A percentile compares a stretch with the other conserved stretches of the same genome.
phyloP scores from a whole-genome alignment of 2,329 filamentous ascomycete genomes.

The Fusarium sp. region DNA sequence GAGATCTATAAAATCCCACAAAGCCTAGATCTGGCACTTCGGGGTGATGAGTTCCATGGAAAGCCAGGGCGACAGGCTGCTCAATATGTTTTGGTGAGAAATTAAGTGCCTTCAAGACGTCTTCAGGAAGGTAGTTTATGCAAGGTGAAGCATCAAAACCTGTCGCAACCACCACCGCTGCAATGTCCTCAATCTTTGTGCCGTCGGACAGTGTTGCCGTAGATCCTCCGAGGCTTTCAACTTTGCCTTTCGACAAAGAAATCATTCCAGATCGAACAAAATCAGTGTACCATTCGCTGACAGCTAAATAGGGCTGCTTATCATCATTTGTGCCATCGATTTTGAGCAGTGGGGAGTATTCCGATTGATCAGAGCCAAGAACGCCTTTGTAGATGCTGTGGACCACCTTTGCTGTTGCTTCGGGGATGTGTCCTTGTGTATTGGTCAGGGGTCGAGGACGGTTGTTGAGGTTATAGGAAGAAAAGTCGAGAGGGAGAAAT shows the following conservation, averaged over 20 bases:
- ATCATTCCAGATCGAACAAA: conserved; percentile 76
- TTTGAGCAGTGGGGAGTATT: conserved; percentile 56
- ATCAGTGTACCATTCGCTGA: conserved; percentile 77
- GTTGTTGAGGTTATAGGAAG: conserved; percentile 74
- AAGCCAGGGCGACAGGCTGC: conserved; percentile 73
- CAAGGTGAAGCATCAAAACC: conserved; percentile 75
- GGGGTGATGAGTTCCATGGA: conserved; percentile 71
- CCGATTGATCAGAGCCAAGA: conserved; percentile 65
- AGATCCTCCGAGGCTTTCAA: conserved; percentile 48
- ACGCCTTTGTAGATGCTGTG: conserved; percentile 61
- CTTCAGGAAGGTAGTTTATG: conserved; percentile 69
- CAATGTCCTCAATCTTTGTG: conserved; percentile 62
- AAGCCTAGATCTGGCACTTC: conserved; percentile 75
- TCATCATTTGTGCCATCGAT: conserved; percentile 53
- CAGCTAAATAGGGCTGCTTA: conserved; percentile 71
- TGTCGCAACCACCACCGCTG: conserved; percentile 77
- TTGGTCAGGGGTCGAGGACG: conserved; percentile 69
- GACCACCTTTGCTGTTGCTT: conserved; percentile 63
- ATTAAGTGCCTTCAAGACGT: conserved; percentile 65
- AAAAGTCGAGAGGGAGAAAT: conserved; percentile 78
- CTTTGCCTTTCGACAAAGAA: conserved; percentile 58
- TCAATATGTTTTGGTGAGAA: conserved; percentile 64
- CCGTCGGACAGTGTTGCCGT: conserved; percentile 48
- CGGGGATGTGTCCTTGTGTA: conserved; percentile 70
- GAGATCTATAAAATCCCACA: conserved; percentile 84